Evolutionary conservation across 306 rosid genomes (phyloP), one percentile per base, ranked within the genome.

Genomic region (Cercis canadensis): DNA sequence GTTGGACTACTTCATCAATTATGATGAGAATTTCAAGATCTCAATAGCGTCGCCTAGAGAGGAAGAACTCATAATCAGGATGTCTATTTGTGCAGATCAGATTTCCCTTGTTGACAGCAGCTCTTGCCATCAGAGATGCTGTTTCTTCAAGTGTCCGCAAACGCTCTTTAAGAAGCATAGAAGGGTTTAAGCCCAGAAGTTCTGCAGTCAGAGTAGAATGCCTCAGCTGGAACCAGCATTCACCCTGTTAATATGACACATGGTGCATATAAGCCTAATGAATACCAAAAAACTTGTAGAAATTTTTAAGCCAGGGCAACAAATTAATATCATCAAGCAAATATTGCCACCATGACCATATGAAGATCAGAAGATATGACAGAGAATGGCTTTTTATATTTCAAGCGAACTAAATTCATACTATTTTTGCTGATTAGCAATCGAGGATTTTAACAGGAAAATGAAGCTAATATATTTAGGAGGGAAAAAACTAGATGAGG

Each of bases 51-150:
- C 77, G 81, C 78, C 96, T 82, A 24, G 94, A 87, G 81, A 80
- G 62, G 85, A 89, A 92, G 82, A 89, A 92, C 72, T 92, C 96
- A 32, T 76, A 87, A 75, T 92, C 96, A 7, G 87, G 92, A 61
- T 92, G 97, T 57, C 56, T 82, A 77, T 84, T 89, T 73, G 75
- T 81, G 19, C 87, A 64, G 57, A 73, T 67, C 57, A 36, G 45
- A 70, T 78, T 68, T 53, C 84, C 92, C 73, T 84, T 92, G 65
- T 65, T 89, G 50, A 92, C 86, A 49, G 70, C 83, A 64, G 90
- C 90, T 82, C 89, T 87, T 67, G 97, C 83, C 96, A 92, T 82
- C 8, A 87, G 84, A 55, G 85, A 82, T 12, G 97, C 92, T 4
- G 96, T 81, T 77, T 81, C 86, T 78, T 89, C 94, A 0, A 92